Percentiles rank a stretch among this genome's conserved stretches.
These are phyloP conservation scores for Dillenia suffruticosa DNA, from an alignment of 164 flowering plant species.

Conservation along the genomic window DNA sequence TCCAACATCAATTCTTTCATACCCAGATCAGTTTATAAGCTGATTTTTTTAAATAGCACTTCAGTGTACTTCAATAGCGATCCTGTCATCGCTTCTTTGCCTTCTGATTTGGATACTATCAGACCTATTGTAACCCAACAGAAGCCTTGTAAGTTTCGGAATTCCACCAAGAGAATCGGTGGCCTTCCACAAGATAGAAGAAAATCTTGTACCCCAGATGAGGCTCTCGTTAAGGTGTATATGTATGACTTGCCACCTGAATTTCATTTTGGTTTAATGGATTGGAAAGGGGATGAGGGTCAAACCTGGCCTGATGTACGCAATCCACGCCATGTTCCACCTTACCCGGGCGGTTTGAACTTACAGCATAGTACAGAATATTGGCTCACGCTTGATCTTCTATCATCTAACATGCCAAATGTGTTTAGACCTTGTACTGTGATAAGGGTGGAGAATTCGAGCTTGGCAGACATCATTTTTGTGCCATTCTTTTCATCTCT, in stretches of 20 bases:
- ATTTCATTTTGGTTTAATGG: conserved; percentile 82
- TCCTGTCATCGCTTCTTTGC: conserved; percentile 13
- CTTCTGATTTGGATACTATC: conserved; percentile 8
- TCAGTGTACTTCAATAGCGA: conserved; percentile 22
- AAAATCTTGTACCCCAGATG: conserved; percentile 28
- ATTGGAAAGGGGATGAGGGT: conserved; percentile 46
- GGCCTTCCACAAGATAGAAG: conserved; percentile 10
- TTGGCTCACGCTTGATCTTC: conserved; percentile 92
- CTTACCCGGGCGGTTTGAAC: conserved; percentile 87
- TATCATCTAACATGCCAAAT: conserved; percentile 42
- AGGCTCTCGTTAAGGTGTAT: conserved; percentile 47
- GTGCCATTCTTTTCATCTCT: conserved; percentile 91
- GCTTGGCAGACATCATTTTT: conserved; percentile 69
- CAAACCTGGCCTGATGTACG: conserved; percentile 69
- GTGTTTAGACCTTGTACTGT: conserved; percentile 58
- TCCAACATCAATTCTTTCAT: conserved; percentile 26
- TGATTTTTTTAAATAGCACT: conserved; percentile 41
- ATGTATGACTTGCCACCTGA: conserved; percentile 88
- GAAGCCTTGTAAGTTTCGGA: conserved; percentile 9
- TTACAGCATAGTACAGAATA: conserved; percentile 87
- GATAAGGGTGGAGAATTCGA: conserved; percentile 64
- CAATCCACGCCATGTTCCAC: conserved; percentile 30
- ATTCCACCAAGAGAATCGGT: conserved; percentile 4
- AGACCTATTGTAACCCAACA: conserved; percentile 1
- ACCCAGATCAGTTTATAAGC: conserved; percentile 44